Evolutionary conservation across 2,329 filamentous ascomycete species (phyloP), one percentile per base, ranked within the genome.

Genomic region (Ustilaginoidea virens): DNA sequence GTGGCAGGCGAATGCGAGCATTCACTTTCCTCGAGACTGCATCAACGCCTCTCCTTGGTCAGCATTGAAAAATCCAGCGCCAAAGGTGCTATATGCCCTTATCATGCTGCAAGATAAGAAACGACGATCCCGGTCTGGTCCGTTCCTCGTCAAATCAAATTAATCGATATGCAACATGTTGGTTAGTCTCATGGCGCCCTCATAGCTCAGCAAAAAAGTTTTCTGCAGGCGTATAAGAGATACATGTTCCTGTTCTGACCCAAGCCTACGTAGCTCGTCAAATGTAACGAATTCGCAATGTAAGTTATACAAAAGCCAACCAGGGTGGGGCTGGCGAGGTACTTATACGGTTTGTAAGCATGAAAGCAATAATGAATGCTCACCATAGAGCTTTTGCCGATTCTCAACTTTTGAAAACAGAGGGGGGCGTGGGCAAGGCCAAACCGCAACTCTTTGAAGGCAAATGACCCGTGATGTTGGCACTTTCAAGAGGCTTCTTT

Each of bases 361-460:
- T 52, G 37, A 46, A 38, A 42, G 36, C 43, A 42, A 47, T 44
- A 45, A 45, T 27, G 32, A 35, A 49, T 51, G 42, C 40, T 47
- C 38, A 26, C 38, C 22, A 31, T 41, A 38, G 40, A 38, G 39
- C 38, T 41, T 34, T 33, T 36, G n/a, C n/a, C n/a, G n/a, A n/a
- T n/a, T n/a, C n/a, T n/a, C n/a, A n/a, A n/a, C n/a, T n/a, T n/a
- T n/a, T n/a, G n/a, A n/a, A n/a, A n/a, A n/a, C n/a, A n/a, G n/a
- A n/a, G n/a, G n/a, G n/a, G n/a, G n/a, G n/a, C n/a, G n/a, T n/a
- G n/a, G n/a, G n/a, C n/a, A n/a, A n/a, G n/a, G n/a, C n/a, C n/a
- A n/a, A n/a, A n/a, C n/a, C n/a, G n/a, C n/a, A n/a, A n/a, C n/a
- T n/a, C n/a, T n/a, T n/a, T n/a, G n/a, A n/a, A n/a, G n/a, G n/a